Evolutionary conservation across 176 grass and related monocot species (phyloP).

Genomic region (Aechmea fasciata): DNA sequence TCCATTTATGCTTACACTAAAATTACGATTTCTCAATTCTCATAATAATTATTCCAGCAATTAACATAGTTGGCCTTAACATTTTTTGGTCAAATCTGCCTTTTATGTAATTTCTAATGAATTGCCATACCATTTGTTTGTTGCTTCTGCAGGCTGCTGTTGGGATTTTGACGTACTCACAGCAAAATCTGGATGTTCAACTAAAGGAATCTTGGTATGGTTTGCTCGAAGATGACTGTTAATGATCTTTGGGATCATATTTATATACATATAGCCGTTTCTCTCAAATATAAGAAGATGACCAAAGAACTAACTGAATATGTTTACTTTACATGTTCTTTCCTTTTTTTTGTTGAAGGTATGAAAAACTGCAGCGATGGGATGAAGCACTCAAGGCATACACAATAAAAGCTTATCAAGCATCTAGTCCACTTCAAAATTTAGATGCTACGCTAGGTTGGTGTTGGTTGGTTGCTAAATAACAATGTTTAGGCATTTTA

Average conservation of each 20-base stretch:
- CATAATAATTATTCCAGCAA: no score
- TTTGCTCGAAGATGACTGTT: constrained; percentile 5
- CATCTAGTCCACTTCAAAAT: constrained; percentile 64
- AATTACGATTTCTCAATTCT: no score
- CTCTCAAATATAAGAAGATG: not conserved
- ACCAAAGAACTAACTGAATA: not conserved
- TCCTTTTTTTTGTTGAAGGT: constrained; percentile 39
- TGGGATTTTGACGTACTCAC: constrained; percentile 94
- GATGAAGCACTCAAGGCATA: constrained; percentile 93
- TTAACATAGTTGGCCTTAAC: no score
- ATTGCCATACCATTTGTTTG: constrained; percentile 4
- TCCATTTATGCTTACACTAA: no score
- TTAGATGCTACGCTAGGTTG: constrained; percentile 84
- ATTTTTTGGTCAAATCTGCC: not conserved
- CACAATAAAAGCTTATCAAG: constrained; percentile 75
- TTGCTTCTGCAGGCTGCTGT: constrained; percentile 69
- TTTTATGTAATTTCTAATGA: not conserved
- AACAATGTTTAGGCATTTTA: not conserved
- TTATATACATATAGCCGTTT: constrained; percentile 17
- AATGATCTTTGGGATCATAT: not conserved
- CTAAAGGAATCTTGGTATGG: constrained; percentile 98
- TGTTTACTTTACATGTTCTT: not conserved
- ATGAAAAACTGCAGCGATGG: constrained; percentile 96
- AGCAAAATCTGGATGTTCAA: constrained; percentile 80
- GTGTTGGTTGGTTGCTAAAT: constrained; percentile 4